Evolutionary conservation across 306 rosid genomes (phyloP), one percentile per base, ranked within the genome.

Genomic region (Prunus padus): DNA sequence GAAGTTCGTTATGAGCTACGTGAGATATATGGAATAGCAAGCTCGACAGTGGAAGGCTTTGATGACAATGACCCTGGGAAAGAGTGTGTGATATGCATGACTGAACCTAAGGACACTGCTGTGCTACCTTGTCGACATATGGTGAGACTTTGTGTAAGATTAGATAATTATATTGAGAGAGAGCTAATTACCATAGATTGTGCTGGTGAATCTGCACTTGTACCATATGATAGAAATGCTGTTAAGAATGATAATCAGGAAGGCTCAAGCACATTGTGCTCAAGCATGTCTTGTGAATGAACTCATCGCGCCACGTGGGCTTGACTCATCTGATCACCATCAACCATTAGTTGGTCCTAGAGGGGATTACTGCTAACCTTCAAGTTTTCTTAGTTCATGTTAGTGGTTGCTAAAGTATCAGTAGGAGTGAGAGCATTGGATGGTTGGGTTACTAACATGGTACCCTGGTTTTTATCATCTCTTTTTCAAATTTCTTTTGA

Each of bases 81-180:
- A 87, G 98, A 89, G 85, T 93, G 98, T 75, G 96, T 91, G 42
- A 89, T 93, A 66, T 93, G 98, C 93, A 85, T 93, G 91, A 88
- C 96, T 12, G 98, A 93, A 83, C 97, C 96, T 63, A 93, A 88
- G 85, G 96, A 88, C 75, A 89, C 97, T 5, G 91, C 91, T 40
- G 89, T 91, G 23, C 76, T 93, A 79, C 98, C 98, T 47, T 93
- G 96, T 76, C 91, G 97, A 51, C 98, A 93, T 83, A 86, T 93
- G 98, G 97, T 93, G 83, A 87, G 90, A 49, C 69, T 81, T 66
- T 76, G 56, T 76, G 71, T 55, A 37, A 51, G 23, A 73, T 65
- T 83, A 12, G 20, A 54, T 71, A 42, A 6, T 47, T 62, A 65
- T 82, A 71, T 61, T 19, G 42, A 23, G 65, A 56, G 42, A 69